Evolutionary conservation across 371 early-diverging fungal species (phyloP).

Genomic region (Fennellomyces sp.): DNA sequence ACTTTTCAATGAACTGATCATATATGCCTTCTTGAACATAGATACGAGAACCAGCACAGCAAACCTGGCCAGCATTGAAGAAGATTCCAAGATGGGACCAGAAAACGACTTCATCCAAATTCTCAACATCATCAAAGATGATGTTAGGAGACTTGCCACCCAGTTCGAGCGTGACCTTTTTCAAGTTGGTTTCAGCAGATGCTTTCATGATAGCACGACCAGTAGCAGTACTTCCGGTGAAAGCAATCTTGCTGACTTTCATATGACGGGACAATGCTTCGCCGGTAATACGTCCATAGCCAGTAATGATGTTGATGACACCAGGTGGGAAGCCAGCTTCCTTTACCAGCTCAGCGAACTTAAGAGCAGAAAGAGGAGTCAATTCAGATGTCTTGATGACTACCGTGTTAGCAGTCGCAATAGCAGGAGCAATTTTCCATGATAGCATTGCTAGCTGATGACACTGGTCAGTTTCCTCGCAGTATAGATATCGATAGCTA

Average conservation of each 20-base stretch:
- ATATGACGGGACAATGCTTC: constrained; percentile 36
- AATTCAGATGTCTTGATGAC: constrained; percentile 89
- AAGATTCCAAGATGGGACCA: constrained; percentile 74
- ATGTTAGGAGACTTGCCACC: constrained; percentile 92
- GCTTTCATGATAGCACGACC: constrained; percentile 60
- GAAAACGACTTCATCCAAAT: constrained; percentile 78
- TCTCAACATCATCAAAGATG: constrained; percentile 82
- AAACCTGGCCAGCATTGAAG: constrained; percentile 84
- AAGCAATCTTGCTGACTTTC: constrained; percentile 60
- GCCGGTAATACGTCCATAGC: constrained; percentile 47
- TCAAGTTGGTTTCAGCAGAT: constrained; percentile 70
- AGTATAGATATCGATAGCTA: background rate
- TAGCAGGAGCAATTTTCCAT: constrained; percentile 89
- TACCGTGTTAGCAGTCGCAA: constrained; percentile 85
- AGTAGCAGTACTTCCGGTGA: constrained; percentile 63
- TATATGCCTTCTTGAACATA: constrained; percentile 81
- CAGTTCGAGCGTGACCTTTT: constrained; percentile 80
- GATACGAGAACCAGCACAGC: constrained; percentile 84
- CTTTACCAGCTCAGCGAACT: constrained; percentile 47
- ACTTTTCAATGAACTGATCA: constrained; percentile 68
- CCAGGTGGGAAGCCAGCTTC: constrained; percentile 66
- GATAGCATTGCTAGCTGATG: constrained; percentile 53
- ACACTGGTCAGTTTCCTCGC: background rate
- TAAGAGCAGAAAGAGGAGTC: constrained; percentile 54
- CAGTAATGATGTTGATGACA: constrained; percentile 77